phyloP scores from a whole-genome alignment of 129 eudicot species.

The Artemisia annua region DNA sequence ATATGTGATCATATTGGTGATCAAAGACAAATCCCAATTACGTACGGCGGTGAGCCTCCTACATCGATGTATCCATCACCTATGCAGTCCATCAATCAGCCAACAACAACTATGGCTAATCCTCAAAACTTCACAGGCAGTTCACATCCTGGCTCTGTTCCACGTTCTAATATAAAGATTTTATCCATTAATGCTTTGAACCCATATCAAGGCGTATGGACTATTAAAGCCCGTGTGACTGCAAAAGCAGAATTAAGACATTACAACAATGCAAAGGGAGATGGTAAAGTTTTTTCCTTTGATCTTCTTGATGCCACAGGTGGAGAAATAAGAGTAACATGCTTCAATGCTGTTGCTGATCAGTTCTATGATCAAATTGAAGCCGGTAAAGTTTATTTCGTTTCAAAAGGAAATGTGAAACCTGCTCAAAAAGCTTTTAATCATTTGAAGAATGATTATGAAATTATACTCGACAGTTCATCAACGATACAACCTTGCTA shows the following conservation, averaged over 20 bases:
- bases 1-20: slow-evolving; percentile 61
- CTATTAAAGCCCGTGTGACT: slow-evolving; percentile 88
- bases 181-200: slow-evolving; percentile 77
- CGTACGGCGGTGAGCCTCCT: slow-evolving; percentile 31
- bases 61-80: slow-evolving; percentile 39
- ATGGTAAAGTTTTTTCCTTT: slow-evolving; percentile 85
- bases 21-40: slow-evolving; percentile 38
- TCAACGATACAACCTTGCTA: slow-evolving; percentile 73
- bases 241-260: slow-evolving; percentile 66
- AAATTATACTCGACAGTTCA: slow-evolving; percentile 60
- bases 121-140: slow-evolving; percentile 31
- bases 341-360: slow-evolving; percentile 90
- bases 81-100: slow-evolving; percentile 41
- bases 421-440: slow-evolving; percentile 80
- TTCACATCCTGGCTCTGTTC: slow-evolving; percentile 34
- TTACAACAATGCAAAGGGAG: slow-evolving; percentile 78
- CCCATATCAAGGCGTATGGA: slow-evolving; percentile 95
- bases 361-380: slow-evolving; percentile 67
- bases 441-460: slow-evolving; percentile 81
- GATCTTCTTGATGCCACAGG: slow-evolving; percentile 86
- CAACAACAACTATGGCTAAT: slow-evolving; percentile 25
- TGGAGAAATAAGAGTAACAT: slow-evolving; percentile 83
- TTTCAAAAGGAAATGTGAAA: slow-evolving; percentile 72
- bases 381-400: slow-evolving; percentile 60
- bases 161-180: slow-evolving; percentile 48